Evolutionary conservation across 108 stramenopile species (phyloP).

Genomic region (Pseudonitzschia multiseries): DNA sequence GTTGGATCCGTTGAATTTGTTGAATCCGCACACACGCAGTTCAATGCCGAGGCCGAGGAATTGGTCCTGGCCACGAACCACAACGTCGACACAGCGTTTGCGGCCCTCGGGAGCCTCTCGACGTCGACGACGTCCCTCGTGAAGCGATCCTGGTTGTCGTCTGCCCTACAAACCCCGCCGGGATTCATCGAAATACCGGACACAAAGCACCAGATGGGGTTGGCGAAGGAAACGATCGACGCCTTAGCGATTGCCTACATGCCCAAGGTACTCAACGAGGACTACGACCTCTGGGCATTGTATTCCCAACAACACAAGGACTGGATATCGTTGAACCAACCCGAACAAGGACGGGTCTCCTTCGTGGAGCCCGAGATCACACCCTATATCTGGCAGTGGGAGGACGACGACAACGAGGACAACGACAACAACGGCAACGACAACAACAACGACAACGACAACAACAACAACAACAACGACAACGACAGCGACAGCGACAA

Average conservation of each 20-base stretch:
- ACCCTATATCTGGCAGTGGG: neutral
- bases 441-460: too few relatives aligned
- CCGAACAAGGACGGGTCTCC: neutral
- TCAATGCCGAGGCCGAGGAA: neutral
- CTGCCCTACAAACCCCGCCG: neutral
- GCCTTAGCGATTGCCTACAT: neutral
- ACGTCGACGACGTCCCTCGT: constrained; percentile 1
- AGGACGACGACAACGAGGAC: too few relatives aligned
- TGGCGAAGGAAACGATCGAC: neutral
- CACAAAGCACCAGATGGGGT: neutral
- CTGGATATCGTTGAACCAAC: constrained; percentile 4
- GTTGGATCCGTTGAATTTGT: neutral
- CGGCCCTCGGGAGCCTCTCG: neutral
- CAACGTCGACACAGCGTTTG: constrained; percentile 7
- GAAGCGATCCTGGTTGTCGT: neutral
- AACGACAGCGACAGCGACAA: too few relatives aligned
- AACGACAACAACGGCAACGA: too few relatives aligned
- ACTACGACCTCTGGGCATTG: neutral
- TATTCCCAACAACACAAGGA: neutral
- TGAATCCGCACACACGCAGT: neutral
- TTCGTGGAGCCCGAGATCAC: neutral
- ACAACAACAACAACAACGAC: too few relatives aligned
- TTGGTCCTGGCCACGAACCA: neutral
- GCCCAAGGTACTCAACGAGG: neutral
- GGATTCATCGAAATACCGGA: neutral